Base-by-base conservation (phyloP, 306 rosid genomes). In the Cucumis cinereus region DNA sequence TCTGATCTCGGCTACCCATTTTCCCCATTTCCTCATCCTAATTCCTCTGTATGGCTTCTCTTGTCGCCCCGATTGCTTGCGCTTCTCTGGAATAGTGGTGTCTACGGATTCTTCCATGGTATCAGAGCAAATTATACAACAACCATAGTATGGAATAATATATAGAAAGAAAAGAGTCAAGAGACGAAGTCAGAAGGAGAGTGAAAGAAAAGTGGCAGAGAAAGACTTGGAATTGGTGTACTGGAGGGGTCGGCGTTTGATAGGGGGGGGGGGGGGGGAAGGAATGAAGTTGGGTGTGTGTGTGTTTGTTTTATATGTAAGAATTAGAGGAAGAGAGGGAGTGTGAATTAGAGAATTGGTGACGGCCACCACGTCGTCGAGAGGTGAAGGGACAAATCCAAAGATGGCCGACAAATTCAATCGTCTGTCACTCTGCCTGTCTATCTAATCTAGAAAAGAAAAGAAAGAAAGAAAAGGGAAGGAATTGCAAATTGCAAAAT, bases 371-470 rank as follows among this genome's bases (percentile, higher is more conserved):
- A 90, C 98, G 93, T 90, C 67, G 67, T 58, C 33, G 36, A 20
- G 28, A 5, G 35, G 64, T 85, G 88, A 86, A 87, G 76, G 86
- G 85, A 85, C 82, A 85, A 88, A 78, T 85, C 85, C 88, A 85
- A 90, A 81, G 79, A 77, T 90, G 95, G 95, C 97, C 95, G 97
- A 93, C 97, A 93, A 56, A 88, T 75, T 84, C 90, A 87, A 86
- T 89, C 90, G 78, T 26, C 83, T 83, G 77, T 83, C 80, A 52
- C 68, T 64, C 56, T 38, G 68, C 75, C 43, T 6, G 13, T 52
- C 23, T 50, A 15, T 62, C 43, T 16, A 67, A 15, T 62, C 43
- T 16, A 67, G n/a, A 73, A 26, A 59, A 1, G 1, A 54, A 17
- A 4, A 52, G 19, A 4, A 57, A 24, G 6, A 22, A 56, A 3